A percentile compares a stretch with the other conserved stretches of the same genome.
Conservation (phyloP, 306 rosid genomes). For the Fragaria nilgerrensis region DNA sequence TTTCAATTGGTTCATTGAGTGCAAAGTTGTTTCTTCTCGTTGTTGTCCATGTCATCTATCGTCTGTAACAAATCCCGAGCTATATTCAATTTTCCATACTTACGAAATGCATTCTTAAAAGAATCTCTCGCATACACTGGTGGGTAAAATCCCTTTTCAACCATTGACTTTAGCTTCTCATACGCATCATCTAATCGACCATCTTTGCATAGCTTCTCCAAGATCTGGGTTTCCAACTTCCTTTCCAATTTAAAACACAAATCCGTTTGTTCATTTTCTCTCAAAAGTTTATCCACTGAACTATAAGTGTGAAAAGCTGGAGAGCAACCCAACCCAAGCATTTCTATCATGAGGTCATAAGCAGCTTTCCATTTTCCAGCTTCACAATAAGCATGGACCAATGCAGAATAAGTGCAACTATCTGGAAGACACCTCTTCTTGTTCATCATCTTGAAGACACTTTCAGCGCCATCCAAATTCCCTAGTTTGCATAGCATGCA, state of each 20-base stretch:
- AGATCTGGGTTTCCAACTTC: conserved; percentile 50
- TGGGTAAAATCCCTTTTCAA: conserved; percentile 48
- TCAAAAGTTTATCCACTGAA: conserved; percentile 48
- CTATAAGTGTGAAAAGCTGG: conserved; percentile 53
- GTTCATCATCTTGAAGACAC: conserved; percentile 59
- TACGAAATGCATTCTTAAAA: conserved; percentile 47
- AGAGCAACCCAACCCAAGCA: conserved; percentile 54
- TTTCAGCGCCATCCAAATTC: conserved; percentile 44
- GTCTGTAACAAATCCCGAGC: conserved; percentile 51
- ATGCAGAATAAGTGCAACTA: conserved; percentile 49
- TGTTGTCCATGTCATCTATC: conserved; percentile 17
- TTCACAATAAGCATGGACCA: conserved; percentile 57
- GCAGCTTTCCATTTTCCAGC: conserved; percentile 51
- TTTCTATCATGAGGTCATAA: conserved; percentile 50
- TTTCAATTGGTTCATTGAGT: background rate
- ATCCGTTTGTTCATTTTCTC: conserved; percentile 46
- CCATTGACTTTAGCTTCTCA: conserved; percentile 54
- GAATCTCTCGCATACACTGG: conserved; percentile 54
- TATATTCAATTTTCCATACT: conserved; percentile 45
- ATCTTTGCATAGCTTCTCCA: conserved; percentile 56
- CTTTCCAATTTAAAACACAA: conserved; percentile 48
- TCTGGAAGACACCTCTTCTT: conserved; percentile 61
- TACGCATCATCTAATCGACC: conserved; percentile 54
- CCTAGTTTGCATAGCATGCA: conserved; percentile 64
- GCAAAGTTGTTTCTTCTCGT: background rate